Evolutionary conservation across 169 alveolate species (phyloP), one percentile per base, ranked within the genome.

Genomic region (Cryptosporidium tyzzeri): DNA sequence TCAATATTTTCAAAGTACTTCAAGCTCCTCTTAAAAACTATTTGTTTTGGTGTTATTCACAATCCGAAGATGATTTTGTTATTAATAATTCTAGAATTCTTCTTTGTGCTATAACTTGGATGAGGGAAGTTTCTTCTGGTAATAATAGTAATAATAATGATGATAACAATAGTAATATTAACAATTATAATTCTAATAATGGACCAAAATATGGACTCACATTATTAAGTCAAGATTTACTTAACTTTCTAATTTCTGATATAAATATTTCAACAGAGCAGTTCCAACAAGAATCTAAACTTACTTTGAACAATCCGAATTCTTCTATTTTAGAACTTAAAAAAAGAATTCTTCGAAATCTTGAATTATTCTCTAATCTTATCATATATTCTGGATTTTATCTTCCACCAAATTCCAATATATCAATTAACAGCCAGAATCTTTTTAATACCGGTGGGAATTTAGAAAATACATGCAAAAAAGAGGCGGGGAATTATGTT

Each of bases 1-100:
- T 62, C 29, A 80, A 80, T 29, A 10, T 44, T 41, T 26, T 80
- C 12, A 80, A 37, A 29, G 73, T 65, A 26, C 39, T 80, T 16
- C 89, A 80, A 39, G 23, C 26, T 80, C 31, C 55, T 18, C 75
- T 80, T 8, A 37, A 61, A 44, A 41, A 51, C 48, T 80, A 80
- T 37, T 59, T 65, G 23, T 80, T 80, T 62, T 80, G 80, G 89
- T 62, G 73, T 9, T 80, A 80, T 61, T 61, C 70, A 23, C 80
- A 80, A 62, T 80, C 89, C 5, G 80, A 80, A n/a, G 68, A 44
- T 31, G 62, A 59, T 23, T 59, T 23, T 59, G 50, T 80, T 29
- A 23, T 80, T 18, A 80, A 61, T 44, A 80, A 80, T 16, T 59
- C 89, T 12, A 80, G 65, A 37, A 41, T 59, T 10, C 41, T 80